These are phyloP conservation scores for Gynandropsis gynandra DNA, from an alignment of 345 rosid genomes.

Conservation along the genomic window DNA sequence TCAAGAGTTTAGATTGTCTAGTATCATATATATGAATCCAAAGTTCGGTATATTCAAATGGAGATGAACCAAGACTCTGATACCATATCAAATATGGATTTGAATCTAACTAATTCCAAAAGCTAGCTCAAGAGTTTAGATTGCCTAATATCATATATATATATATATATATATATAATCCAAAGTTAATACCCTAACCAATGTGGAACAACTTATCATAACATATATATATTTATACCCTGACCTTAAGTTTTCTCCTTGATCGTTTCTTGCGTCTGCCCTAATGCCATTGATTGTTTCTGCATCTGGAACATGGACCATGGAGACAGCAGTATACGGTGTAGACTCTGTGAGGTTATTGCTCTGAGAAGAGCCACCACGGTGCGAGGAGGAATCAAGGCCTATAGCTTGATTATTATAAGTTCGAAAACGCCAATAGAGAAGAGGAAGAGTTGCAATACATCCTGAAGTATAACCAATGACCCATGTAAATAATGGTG, in stretches of 20 bases:
- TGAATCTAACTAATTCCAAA: too few relatives aligned
- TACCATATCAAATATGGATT: too few relatives aligned
- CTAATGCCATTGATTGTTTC: conserved; percentile 30
- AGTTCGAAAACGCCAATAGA: conserved; percentile 65
- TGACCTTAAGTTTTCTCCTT: conserved; percentile 34
- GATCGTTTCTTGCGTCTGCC: conserved; percentile 27
- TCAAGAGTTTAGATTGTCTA: too few relatives aligned
- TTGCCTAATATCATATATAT: too few relatives aligned
- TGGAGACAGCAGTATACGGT: conserved; percentile 57
- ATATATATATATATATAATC: too few relatives aligned
- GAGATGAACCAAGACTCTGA: too few relatives aligned
- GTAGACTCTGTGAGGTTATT: conserved; percentile 39
- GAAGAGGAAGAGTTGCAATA: conserved; percentile 69
- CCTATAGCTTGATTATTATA: conserved; percentile 30
- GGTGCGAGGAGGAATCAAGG: conserved; percentile 39
- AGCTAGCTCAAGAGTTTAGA: too few relatives aligned
- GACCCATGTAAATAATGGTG: conserved; percentile 75
- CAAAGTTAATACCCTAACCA: too few relatives aligned
- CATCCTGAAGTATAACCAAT: conserved; percentile 82
- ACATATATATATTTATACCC: conserved; percentile 37
- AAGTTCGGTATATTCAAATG: too few relatives aligned
- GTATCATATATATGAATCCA: too few relatives aligned
- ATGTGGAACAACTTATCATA: too few relatives aligned
- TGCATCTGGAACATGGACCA: conserved; percentile 49
- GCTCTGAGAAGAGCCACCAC: conserved; percentile 34